Base-by-base conservation (phyloP, 805 yeast species). In the Yamadazyma phyllophila region DNA sequence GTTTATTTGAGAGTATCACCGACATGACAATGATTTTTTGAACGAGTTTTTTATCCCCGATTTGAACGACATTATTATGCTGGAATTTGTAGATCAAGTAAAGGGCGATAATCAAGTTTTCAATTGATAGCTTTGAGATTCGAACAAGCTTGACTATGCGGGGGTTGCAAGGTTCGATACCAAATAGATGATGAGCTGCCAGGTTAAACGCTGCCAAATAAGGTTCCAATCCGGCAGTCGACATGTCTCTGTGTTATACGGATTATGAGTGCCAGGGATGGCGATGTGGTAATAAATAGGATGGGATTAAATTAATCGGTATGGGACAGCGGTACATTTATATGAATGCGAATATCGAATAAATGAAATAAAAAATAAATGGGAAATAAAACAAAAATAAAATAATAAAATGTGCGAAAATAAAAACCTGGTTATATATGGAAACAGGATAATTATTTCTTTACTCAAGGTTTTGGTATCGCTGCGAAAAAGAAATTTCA, bases 1-100 rank as follows among this genome's bases (percentile, higher is more conserved):
- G 60, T 56, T 77, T 77, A 57, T 77, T 66, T 26, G 69, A 56
- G 20, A 66, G 55, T 2, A 66, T 52, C 11, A 66, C 48, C 13
- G 66, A 52, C 26, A 52, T 56, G 7, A 64, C 43, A 3, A 65
- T 49, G 13, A 64, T 38, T 42, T 65, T 61, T 7, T 56, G 53
- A 9, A 52, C 37, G 44, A 60, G 26, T 17, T 45, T 45, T 15
- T 45, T 41, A 26, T 49, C 55, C 26, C 20, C 14, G 9, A 41
- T 39, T 12, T 39, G 12, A 1, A 51, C 40, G 13, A 51, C 43
- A 5, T 31, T 26, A 30, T 51, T 51, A 12, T 7, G 33, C 2
- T 31, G 16, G 38, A 51, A 51, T 41, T 48, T 46, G 35, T 48
- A 40, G 1, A 46, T 9, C 8, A 51, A 31, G 16, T 46, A 36